These are phyloP conservation scores for Agaricus subrufescens DNA, from an alignment of 768 basidiomycete species.

Conservation along the genomic window DNA sequence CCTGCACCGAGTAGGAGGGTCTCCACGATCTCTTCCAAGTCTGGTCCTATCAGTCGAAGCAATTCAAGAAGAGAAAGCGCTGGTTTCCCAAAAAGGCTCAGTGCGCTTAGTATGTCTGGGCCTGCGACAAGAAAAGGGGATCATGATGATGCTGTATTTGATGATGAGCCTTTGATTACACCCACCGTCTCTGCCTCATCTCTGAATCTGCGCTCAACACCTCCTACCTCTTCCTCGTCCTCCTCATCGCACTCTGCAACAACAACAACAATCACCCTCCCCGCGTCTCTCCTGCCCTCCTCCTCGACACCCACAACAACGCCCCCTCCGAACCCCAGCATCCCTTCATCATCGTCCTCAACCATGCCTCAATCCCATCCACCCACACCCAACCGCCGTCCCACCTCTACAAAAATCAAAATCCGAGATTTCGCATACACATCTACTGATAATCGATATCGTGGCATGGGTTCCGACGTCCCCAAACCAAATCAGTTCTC, in stretches of 20 bases:
- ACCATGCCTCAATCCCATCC: background rate
- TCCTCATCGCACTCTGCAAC: background rate
- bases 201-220: background rate
- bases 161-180: background rate
- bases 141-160: background rate
- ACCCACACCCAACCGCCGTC: background rate
- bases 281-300: background rate
- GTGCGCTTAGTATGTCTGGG: background rate
- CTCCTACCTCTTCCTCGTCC: background rate
- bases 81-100: background rate
- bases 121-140: background rate
- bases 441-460: constrained; percentile 30
- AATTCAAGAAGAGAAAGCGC: background rate
- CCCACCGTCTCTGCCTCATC: too few species aligned
- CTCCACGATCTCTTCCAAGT: background rate
- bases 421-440: constrained; percentile 41
- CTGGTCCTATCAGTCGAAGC: background rate
- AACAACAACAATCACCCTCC: background rate
- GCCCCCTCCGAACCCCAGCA: background rate
- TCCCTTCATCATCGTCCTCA: background rate
- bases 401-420: constrained; percentile 20
- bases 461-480: constrained; percentile 33
- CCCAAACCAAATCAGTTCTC: constrained; percentile 34
- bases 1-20: background rate
- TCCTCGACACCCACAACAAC: constrained; percentile 1